Evolutionary conservation across 495 filamentous ascomycete genomes (phyloP).

Genomic region (Hyphodiscus hymeniophilus): DNA sequence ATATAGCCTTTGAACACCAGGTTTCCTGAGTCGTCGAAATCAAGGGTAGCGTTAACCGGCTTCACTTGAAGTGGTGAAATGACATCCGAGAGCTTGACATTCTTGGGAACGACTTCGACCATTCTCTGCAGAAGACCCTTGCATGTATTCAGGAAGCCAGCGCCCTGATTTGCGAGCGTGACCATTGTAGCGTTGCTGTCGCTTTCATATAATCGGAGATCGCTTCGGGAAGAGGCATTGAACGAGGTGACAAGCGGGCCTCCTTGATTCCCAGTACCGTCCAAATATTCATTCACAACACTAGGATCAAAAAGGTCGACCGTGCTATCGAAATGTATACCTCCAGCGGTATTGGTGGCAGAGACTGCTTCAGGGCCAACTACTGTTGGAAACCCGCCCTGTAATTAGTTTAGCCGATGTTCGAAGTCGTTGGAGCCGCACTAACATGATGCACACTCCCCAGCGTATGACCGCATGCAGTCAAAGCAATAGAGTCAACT

Average conservation of each 20-base stretch:
- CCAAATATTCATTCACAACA: slow-evolving; percentile 11
- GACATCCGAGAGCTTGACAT: slow-evolving; percentile 26
- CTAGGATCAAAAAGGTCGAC: slow-evolving; percentile 9
- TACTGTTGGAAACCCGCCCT: slow-evolving; percentile 12
- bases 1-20: slow-evolving; percentile 8
- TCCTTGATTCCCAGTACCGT: slow-evolving; percentile 11
- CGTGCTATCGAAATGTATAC: slow-evolving; percentile 14
- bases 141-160: slow-evolving; percentile 28
- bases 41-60: slow-evolving; percentile 14
- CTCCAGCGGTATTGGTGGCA: slow-evolving; percentile 26
- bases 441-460: slow-evolving; percentile 13
- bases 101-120: slow-evolving; percentile 34
- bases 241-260: slow-evolving; percentile 24
- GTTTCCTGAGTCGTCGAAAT: slow-evolving; percentile 11
- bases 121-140: slow-evolving; percentile 29
- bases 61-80: slow-evolving; percentile 17
- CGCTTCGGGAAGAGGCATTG: slow-evolving; percentile 30
- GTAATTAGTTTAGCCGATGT: neutral
- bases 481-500: slow-evolving; percentile 11
- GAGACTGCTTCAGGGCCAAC: slow-evolving; percentile 17
- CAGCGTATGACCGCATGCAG: slow-evolving; percentile 15
- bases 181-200: slow-evolving; percentile 34
- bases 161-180: slow-evolving; percentile 20
- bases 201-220: slow-evolving; percentile 31
- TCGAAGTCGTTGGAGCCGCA: neutral